Conservation (phyloP, 768 basidiomycete genomes). For the Russula lepida region DNA sequence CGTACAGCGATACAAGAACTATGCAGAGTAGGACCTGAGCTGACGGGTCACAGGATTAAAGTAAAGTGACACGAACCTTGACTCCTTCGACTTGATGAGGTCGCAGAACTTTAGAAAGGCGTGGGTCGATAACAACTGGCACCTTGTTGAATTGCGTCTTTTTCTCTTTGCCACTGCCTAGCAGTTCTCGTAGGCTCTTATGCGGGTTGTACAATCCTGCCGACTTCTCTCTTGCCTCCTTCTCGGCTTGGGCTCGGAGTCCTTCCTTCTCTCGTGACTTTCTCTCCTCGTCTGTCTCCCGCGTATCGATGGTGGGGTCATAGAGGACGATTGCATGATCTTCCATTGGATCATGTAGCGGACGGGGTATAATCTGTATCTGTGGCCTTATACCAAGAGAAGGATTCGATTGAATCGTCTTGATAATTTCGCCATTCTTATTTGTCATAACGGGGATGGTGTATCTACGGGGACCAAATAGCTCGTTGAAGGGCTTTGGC, state of each 20-base stretch:
- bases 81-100: conserved; percentile 99
- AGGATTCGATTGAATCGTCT: conserved; percentile 49
- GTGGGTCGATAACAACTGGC: conserved; percentile 93
- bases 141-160: conserved; percentile 68
- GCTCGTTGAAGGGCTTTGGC: conserved; percentile 64
- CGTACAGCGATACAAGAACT: conserved; percentile 95
- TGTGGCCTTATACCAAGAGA: conserved; percentile 83
- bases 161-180: conserved; percentile 65
- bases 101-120: conserved; percentile 75
- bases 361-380: conserved; percentile 74
- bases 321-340: conserved; percentile 97
- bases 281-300: conserved; percentile 83
- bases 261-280: conserved; percentile 68
- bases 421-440: conserved; percentile 57
- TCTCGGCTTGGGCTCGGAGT: conserved; percentile 50
- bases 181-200: conserved; percentile 74
- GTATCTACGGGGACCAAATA: conserved; percentile 48
- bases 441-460: conserved; percentile 75
- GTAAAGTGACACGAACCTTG: conserved; percentile 49
- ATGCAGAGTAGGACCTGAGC: not conserved
- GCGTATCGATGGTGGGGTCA: conserved; percentile 91
- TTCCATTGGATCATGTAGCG: conserved; percentile 94
- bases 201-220: conserved; percentile 80
- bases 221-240: conserved; percentile 62
- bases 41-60: not conserved